These are phyloP conservation scores for Aethionema arabicum DNA, from an alignment of 345 rosid genomes.

Conservation along the genomic window DNA sequence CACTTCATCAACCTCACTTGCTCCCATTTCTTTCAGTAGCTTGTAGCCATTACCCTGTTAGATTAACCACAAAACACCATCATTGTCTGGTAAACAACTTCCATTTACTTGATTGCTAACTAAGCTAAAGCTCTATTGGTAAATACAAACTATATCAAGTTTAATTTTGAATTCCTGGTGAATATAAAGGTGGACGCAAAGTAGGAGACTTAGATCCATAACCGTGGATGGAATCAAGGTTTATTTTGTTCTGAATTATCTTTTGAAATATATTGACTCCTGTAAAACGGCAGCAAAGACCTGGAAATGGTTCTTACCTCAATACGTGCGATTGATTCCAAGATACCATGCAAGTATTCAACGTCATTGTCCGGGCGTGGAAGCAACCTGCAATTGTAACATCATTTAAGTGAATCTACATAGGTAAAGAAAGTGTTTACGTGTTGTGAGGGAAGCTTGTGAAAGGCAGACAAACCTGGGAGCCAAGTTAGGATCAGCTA, in stretches of 20 bases:
- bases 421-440: not conserved
- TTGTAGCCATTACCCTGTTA: slow-evolving; percentile 66
- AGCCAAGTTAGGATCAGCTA: slow-evolving; percentile 76
- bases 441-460: not conserved
- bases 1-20: slow-evolving; percentile 75
- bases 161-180: slow-evolving; percentile 8
- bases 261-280: not conserved
- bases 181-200: not conserved
- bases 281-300: slow-evolving; percentile 5
- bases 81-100: not conserved
- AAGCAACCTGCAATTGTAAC: slow-evolving; percentile 51
- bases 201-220: not conserved
- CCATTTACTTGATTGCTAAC: not conserved
- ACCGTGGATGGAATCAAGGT: not conserved
- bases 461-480: slow-evolving; percentile 55
- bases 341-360: slow-evolving; percentile 83
- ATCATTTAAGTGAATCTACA: not conserved
- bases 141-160: not conserved
- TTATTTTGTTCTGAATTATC: not conserved
- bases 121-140: not conserved
- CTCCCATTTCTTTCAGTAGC: slow-evolving; percentile 74
- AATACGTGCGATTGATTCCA: slow-evolving; percentile 85
- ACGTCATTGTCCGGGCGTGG: slow-evolving; percentile 82
- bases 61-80: slow-evolving; percentile 1
- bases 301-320: slow-evolving; percentile 51